Base-by-base conservation (phyloP, 2,329 filamentous ascomycete genomes). In the Neofusicoccum cordaticola region DNA sequence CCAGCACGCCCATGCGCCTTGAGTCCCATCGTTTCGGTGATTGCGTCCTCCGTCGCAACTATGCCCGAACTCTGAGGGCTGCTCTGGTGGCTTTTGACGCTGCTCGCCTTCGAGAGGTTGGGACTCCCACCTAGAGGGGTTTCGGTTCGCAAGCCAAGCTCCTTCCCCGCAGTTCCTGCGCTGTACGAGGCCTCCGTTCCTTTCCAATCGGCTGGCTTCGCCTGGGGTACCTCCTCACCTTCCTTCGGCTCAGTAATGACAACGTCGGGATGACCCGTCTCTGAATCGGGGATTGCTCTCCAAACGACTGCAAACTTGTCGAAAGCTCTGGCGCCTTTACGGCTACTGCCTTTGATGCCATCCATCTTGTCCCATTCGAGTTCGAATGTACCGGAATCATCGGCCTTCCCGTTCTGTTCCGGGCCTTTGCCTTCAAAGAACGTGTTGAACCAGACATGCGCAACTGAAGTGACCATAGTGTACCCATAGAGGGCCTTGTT, bases 381-480 rank as follows among this genome's bases (percentile, higher is more conserved):
- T 67, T 88, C 86, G 73, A 90, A 91, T 6, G 90, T 82, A 9
- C 89, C 94, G 9, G 85, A 90, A 48, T 88, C 84, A 56, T 90
- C 84, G 0, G 91, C 83, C 15, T 82, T 79, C 27, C 90, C 91
- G 34, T 80, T 77, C 47, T 88, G 83, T 72, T 93, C 90, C 0
- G 90, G 88, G 0, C 90, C 90, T 19, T 86, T 81, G 50, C 93
- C 93, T 78, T 98, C 95, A 71, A 98, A 98, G 77, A 88, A 98
- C 1, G 88, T 83, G 73, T 99, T 99, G 82, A 97, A 97, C 95
- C 95, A 99, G 15, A 97, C 91, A 72, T 98, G 94, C 0, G 93
- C 93, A 9, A 98, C 89, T 0, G 93, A 89, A 0, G 94, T 97
- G 3, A 97, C 92, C 88, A 98, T 92, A 0, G 92, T 93, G 0